Evolutionary conservation across 192 early-diverging fungal genomes (phyloP), one percentile per base, ranked within the genome.

Genomic region (Funneliformis geosporum): DNA sequence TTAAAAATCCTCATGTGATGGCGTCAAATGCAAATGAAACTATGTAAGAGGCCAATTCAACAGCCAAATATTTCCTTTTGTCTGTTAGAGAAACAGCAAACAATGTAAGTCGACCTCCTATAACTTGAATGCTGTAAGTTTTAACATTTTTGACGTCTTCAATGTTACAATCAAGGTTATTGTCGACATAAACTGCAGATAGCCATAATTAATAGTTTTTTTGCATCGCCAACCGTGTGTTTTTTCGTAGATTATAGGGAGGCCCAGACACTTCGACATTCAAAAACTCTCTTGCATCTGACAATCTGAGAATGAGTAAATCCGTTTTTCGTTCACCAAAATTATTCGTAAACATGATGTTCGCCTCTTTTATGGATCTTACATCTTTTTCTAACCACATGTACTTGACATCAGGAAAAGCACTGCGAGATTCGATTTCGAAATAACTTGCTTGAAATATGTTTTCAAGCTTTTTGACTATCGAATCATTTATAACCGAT

Each of bases 21-120:
- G 73, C 50, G 16, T 75, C 73, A 75, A 55, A 60, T 1, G 73
- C 2, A 75, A 78, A 68, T 40, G 76, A 62, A 78, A 68, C 40
- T 68, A 78, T 64, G 33, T 62, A 78, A 0, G 76, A 78, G 11
- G 76, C 76, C 61, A 75, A 75, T 8, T 75, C 74, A 38, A 75
- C 18, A 60, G 61, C 76, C 64, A 78, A 78, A 69, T 78, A 78
- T 33, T 67, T 69, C 28, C 38, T 78, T 69, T 69, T 66, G 14
- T 10, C 43, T 44, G 43, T 5, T 44, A 44, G 43, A 44, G 43
- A 44, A 44, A 44, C 43, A 44, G 9, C 43, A 44, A 44, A 44
- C 0, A 44, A 44, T 5, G 43, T 44, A 44, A 44, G 43, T 44
- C 43, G 5, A 44, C 5, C 43, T 44, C 43, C 43, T 44, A 44